phyloP scores from a whole-genome alignment of 2,329 filamentous ascomycete genomes.

The Gaeumannomyces sp. region DNA sequence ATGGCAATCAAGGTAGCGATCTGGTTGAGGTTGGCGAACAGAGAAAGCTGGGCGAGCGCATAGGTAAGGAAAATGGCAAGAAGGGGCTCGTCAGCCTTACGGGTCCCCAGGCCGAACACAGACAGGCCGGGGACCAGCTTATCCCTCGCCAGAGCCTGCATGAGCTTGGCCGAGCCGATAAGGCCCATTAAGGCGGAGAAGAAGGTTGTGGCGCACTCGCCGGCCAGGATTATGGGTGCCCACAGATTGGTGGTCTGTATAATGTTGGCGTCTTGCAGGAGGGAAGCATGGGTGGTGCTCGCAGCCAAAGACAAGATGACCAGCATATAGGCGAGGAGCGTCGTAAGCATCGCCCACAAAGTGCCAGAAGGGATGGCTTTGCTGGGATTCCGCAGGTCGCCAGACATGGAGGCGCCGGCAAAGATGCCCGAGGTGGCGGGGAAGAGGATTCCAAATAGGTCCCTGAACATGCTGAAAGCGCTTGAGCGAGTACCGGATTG shows the following conservation, averaged over 20 bases:
- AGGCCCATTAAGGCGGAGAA: slow-evolving; percentile 87
- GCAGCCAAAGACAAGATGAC: slow-evolving; percentile 75
- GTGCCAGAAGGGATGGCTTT: slow-evolving; percentile 82
- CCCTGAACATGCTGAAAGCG: slow-evolving; percentile 66
- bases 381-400: slow-evolving; percentile 75
- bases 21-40: slow-evolving; percentile 78
- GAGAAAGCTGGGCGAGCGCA: slow-evolving; percentile 67
- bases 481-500: slow-evolving; percentile 39
- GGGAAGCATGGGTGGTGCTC: slow-evolving; percentile 66
- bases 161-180: slow-evolving; percentile 75
- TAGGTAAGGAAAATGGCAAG: slow-evolving; percentile 73
- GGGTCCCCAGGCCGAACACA: slow-evolving; percentile 68
- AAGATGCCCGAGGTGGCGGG: slow-evolving; percentile 61
- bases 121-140: slow-evolving; percentile 69
- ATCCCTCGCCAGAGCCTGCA: slow-evolving; percentile 78
- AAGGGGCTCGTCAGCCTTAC: slow-evolving; percentile 66
- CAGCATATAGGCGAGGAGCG: slow-evolving; percentile 67
- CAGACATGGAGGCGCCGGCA: slow-evolving; percentile 83
- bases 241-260: slow-evolving; percentile 79
- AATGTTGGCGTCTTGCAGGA: slow-evolving; percentile 70
- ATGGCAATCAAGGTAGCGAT: slow-evolving; percentile 88
- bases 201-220: slow-evolving; percentile 75
- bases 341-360: slow-evolving; percentile 67
- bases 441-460: slow-evolving; percentile 81
- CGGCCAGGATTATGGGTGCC: slow-evolving; percentile 64